Base-by-base conservation (phyloP, 768 basidiomycete species). In the Clathrus columnatus region DNA sequence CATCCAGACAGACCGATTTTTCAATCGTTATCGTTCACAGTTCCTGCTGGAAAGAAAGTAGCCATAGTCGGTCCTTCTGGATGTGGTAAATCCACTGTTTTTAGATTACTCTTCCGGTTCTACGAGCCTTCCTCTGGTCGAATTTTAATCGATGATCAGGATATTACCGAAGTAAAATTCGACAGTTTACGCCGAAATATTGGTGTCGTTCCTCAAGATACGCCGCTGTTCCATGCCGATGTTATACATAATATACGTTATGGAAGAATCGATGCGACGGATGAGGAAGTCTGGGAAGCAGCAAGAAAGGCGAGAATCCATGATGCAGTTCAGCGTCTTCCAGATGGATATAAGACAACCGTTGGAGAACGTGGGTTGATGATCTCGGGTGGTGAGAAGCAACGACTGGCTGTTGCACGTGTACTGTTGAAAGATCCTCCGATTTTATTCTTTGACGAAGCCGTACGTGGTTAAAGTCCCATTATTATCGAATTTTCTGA, bases 301-400 rank as follows among this genome's bases (percentile, higher is more conserved):
- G 84, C 92, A 54, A 74, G 73, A 66, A 85, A 87, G 69, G 96
- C 96, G 36, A 91, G 90, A 62, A 87, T 98, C 20, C 85, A 92
- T 62, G 72, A 85, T 14, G 83, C 90, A 2, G 80, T 99, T 54
- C 72, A 78, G 72, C 74, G 79, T 30, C 70, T 99, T 29, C 93
- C 94, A 0, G 89, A 93, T 5, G 84, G 85, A 55, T 99, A 96
- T 67, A 63, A 70, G 41, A 98, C 96, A 1, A 86, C 86, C 63
- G 96, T 99, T 21, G 96, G 96, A 0, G 96, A 99, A 70, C 73
- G 96, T 41, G 96, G 96, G 4, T 68, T 97, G 65, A 99, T 99
- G 96, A 91, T 99, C 48, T 94, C 91, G 32, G 96, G 96, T 0
- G 96, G 96, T 1, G 96, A 99, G 77, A 99, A 99, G 70, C 96